phyloP scores from a whole-genome alignment of 345 rosid genomes.

The Kernera saxatilis region DNA sequence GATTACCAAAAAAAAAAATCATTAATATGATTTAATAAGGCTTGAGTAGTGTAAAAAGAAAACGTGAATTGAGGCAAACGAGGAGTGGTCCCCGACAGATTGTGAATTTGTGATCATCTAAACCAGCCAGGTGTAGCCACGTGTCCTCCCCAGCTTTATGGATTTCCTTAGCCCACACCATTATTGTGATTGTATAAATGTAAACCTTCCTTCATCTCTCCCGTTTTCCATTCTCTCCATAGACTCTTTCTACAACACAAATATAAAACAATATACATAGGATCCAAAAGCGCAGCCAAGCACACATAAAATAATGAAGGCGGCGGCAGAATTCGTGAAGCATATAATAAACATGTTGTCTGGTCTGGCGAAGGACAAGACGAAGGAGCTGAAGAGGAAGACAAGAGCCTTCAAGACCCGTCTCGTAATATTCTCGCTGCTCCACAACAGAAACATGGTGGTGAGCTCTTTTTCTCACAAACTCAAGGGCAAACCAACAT shows the following conservation, averaged over 20 bases:
- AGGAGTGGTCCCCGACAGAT: constrained; percentile 7
- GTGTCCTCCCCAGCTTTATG: not conserved
- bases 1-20: not conserved
- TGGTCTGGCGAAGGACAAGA: constrained; percentile 36
- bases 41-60: not conserved
- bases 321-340: constrained; percentile 41
- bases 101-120: constrained; percentile 5
- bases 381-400: constrained; percentile 54
- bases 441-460: constrained; percentile 48
- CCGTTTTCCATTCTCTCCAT: constrained; percentile 24
- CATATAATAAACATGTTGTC: constrained; percentile 34
- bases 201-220: constrained; percentile 2
- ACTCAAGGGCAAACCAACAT: constrained; percentile 35
- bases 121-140: constrained; percentile 12
- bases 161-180: constrained; percentile 25
- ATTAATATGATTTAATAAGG: not conserved
- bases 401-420: constrained; percentile 55
- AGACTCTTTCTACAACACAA: constrained; percentile 2
- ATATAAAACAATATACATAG: not conserved
- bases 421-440: constrained; percentile 53
- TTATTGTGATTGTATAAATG: constrained; percentile 13
- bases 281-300: constrained; percentile 6
- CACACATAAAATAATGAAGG: constrained; percentile 36
- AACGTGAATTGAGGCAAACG: not conserved
- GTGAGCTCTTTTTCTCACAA: constrained; percentile 47